Evolutionary conservation across 768 basidiomycete genomes (phyloP), one percentile per base, ranked within the genome.

Genomic region (Russula earlei): DNA sequence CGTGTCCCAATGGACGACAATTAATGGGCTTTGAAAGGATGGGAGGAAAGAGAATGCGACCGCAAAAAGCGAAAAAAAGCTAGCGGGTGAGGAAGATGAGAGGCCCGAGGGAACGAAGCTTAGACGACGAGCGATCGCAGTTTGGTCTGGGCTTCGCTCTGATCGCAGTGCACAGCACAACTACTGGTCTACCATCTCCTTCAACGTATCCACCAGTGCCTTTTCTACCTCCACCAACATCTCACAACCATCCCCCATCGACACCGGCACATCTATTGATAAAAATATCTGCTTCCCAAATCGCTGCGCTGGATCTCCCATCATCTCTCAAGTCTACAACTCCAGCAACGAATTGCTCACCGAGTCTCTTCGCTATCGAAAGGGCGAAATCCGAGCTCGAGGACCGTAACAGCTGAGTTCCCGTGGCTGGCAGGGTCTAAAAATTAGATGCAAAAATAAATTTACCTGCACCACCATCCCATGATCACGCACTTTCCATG

Each of bases 331-430:
- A 64, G 40, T 55, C 55, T 49, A 7, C 57, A 49, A 37, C 45
- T 24, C 41, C 46, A 25, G 49, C 9, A 27, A 27, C 25, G n/a
- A 41, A 34, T 24, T 76, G 72, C 72, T 27, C 43, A 91, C 89
- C 87, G 67, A 91, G 75, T 67, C 90, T 81, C 69, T 82, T 83
- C 45, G 86, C 84, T 83, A 92, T 88, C 55, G 83, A 72, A 60
- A 81, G 69, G 48, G 87, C 81, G 20, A 77, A 71, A 68, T 88
- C 87, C 48, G 80, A 78, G 55, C 71, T 72, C 29, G 78, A 72
- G 25, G 81, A 74, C 57, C 84, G 78, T 70, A 84, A 84, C 61
- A 91, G 69, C 58, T 78, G 73, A 33, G 85, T 86, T 41, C 78
- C 83, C 33, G 55, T 52, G 43, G 42, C 59, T n/a, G 58, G 50